A percentile compares a stretch with the other conserved stretches of the same genome.
phyloP scores from a whole-genome alignment of 352 stramenopile species.

The Globisporangium spinosum region DNA sequence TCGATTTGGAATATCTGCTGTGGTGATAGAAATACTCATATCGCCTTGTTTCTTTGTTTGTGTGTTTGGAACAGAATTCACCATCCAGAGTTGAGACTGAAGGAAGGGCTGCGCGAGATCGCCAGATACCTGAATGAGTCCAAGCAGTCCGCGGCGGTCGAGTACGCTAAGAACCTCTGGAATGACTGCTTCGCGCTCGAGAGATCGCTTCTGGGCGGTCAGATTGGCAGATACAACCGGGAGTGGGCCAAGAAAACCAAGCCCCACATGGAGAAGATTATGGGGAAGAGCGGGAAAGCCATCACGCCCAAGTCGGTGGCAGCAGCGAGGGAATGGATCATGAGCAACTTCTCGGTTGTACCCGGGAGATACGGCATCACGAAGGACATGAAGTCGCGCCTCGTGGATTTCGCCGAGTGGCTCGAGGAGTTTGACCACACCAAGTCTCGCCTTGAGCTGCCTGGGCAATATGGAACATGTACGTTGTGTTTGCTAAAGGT shows the following conservation, averaged over 20 bases:
- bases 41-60: not conserved
- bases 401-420: constrained; percentile 84
- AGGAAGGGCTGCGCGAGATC: constrained; percentile 71
- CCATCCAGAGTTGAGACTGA: constrained; percentile 75
- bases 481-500: constrained; percentile 20
- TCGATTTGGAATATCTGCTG: not conserved
- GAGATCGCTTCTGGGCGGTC: constrained; percentile 38
- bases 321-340: constrained; percentile 63
- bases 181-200: constrained; percentile 62
- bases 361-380: constrained; percentile 70
- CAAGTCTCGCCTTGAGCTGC: constrained; percentile 61
- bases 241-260: constrained; percentile 55
- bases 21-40: too few species aligned
- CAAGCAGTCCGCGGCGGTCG: constrained; percentile 27
- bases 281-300: constrained; percentile 59
- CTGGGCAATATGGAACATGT: constrained; percentile 75
- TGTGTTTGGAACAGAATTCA: constrained; percentile 47
- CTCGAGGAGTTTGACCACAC: constrained; percentile 81
- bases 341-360: constrained; percentile 64
- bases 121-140: constrained; percentile 59
- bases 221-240: constrained; percentile 77
- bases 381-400: constrained; percentile 77
- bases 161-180: constrained; percentile 42
- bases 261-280: constrained; percentile 65
- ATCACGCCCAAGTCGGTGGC: constrained; percentile 51